Conservation (phyloP, 257 asterid genomes). For the Nicotiana sylvestris region DNA sequence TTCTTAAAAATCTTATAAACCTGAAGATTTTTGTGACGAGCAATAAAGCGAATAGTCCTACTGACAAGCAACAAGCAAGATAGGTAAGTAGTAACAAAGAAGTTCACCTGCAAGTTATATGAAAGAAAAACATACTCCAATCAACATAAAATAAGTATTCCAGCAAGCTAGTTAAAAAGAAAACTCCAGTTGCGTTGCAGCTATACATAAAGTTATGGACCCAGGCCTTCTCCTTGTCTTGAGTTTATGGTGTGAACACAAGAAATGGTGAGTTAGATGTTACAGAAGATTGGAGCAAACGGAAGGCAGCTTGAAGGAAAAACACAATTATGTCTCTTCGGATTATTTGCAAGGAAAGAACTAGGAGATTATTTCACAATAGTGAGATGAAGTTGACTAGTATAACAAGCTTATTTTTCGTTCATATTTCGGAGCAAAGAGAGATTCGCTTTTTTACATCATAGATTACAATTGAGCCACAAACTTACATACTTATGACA, state of each 20-base stretch:
- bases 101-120: neutral
- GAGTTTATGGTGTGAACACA: neutral
- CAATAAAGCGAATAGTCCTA: neutral
- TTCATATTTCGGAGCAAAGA: neutral
- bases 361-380: neutral
- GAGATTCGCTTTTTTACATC: neutral
- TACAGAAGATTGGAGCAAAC: neutral
- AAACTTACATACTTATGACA: neutral
- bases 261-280: neutral
- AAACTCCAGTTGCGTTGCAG: neutral
- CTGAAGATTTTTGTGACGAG: neutral
- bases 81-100: neutral
- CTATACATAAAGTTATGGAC: neutral
- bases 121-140: neutral
- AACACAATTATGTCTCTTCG: neutral
- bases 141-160: neutral
- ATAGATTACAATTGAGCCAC: neutral
- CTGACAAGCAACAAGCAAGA: neutral
- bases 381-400: neutral
- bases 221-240: neutral
- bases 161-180: neutral
- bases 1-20: neutral
- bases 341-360: neutral
- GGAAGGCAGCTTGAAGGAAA: neutral
- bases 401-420: neutral